Conservation (phyloP, 2,329 filamentous ascomycete genomes). For the Pseudophaeomoniella oleicola region DNA sequence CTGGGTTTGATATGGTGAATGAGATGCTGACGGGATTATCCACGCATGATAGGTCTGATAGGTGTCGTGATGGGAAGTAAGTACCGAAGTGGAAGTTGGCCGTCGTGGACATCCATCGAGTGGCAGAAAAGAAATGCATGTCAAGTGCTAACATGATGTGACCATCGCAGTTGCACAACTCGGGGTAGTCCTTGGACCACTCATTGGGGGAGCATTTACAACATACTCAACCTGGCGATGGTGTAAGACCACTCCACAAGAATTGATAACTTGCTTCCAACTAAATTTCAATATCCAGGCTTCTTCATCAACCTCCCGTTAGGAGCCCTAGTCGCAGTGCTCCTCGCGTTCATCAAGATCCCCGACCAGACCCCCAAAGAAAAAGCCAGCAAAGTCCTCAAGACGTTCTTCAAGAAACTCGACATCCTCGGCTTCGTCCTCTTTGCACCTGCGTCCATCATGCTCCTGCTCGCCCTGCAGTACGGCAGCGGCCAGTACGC, state of each 20-base stretch:
- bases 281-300: conserved; percentile 2
- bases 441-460: conserved; percentile 18
- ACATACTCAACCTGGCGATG: conserved; percentile 24
- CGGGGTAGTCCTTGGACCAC: conserved; percentile 22
- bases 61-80: conserved; percentile 13
- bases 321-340: conserved; percentile 20
- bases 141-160: no score
- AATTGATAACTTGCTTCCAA: neutral
- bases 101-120: neutral
- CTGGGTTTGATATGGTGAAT: neutral
- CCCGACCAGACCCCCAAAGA: conserved; percentile 10
- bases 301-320: conserved; percentile 12
- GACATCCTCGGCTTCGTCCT: conserved; percentile 21
- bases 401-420: conserved; percentile 7
- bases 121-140: no score
- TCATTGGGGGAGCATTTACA: conserved; percentile 28
- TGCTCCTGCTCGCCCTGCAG: conserved; percentile 23
- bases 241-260: conserved; percentile 13
- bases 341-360: conserved; percentile 14
- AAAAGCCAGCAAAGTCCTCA: conserved; percentile 1
- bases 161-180: conserved; percentile 16
- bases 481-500: conserved; percentile 17
- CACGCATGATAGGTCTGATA: conserved; percentile 4
- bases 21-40: conserved; percentile 1
- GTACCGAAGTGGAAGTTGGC: conserved; percentile 3